A percentile compares a stretch with the other conserved stretches of the same genome.
Conservation (phyloP, 805 yeast species). For the Candida piceae region DNA sequence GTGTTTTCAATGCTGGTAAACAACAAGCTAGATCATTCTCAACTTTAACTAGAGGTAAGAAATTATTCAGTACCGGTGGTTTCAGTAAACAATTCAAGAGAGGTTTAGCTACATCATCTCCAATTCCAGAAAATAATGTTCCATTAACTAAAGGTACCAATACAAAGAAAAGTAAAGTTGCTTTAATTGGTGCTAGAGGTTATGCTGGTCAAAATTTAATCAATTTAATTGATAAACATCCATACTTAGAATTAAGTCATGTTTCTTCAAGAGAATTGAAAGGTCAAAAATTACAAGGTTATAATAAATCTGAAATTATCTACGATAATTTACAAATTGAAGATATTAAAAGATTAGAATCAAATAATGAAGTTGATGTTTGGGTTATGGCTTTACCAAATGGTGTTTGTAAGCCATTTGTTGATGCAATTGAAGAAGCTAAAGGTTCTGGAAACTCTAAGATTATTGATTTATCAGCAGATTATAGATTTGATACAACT, state of each 20-base stretch:
- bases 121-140: constrained; percentile 46
- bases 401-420: constrained; percentile 90
- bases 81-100: constrained; percentile 19
- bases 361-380: constrained; percentile 74
- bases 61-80: constrained; percentile 4
- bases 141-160: constrained; percentile 64
- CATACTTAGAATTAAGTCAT: constrained; percentile 79
- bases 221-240: constrained; percentile 80
- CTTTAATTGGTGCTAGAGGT: constrained; percentile 97
- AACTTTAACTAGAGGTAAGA: constrained; percentile 7
- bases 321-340: constrained; percentile 86
- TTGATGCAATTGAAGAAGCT: constrained; percentile 70
- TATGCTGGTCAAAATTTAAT: constrained; percentile 93
- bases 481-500: constrained; percentile 86
- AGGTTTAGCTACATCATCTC: constrained; percentile 36
- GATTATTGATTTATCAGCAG: constrained; percentile 91
- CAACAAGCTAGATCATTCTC: constrained; percentile 26
- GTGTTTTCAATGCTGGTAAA: constrained; percentile 43
- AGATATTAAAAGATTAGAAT: constrained; percentile 76
- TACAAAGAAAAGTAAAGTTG: constrained; percentile 64
- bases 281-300: constrained; percentile 84
- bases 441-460: constrained; percentile 56
- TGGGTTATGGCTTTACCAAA: constrained; percentile 99
- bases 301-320: constrained; percentile 71
- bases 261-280: constrained; percentile 93